Evolutionary conservation across 257 asterid genomes (phyloP).

Genomic region (Petunia axillaris): DNA sequence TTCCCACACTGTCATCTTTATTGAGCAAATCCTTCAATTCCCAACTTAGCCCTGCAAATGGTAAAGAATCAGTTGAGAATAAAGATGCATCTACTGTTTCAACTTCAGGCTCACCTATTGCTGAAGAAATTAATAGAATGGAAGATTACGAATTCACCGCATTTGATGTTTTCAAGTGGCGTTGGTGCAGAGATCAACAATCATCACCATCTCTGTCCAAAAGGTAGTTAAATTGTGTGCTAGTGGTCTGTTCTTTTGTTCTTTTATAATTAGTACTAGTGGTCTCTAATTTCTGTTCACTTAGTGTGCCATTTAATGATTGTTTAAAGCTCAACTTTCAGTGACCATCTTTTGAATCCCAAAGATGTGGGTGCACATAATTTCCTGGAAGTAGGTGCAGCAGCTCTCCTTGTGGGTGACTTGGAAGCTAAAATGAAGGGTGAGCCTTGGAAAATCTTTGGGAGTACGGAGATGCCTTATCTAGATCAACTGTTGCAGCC

Average conservation of each 20-base stretch:
- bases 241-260: slow-evolving; percentile 26
- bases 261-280: slow-evolving; percentile 21
- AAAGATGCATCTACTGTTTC: slow-evolving; percentile 77
- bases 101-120: slow-evolving; percentile 67
- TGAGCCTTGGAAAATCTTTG: slow-evolving; percentile 79
- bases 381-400: slow-evolving; percentile 98
- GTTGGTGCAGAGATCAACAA: slow-evolving; percentile 92
- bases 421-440: slow-evolving; percentile 97
- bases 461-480: slow-evolving; percentile 91
- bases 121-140: slow-evolving; percentile 79
- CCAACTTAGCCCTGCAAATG: slow-evolving; percentile 80
- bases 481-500: slow-evolving; percentile 97
- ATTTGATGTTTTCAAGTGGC: slow-evolving; percentile 90
- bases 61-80: slow-evolving; percentile 79
- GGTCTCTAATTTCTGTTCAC: slow-evolving; percentile 29
- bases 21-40: slow-evolving; percentile 93
- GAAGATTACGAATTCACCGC: slow-evolving; percentile 81
- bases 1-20: slow-evolving; percentile 86
- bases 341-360: slow-evolving; percentile 75
- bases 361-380: slow-evolving; percentile 73
- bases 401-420: slow-evolving; percentile 98
- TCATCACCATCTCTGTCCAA: slow-evolving; percentile 67
- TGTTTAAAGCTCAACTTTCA: slow-evolving; percentile 49
- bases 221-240: slow-evolving; percentile 59
- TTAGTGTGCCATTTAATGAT: slow-evolving; percentile 30